Percentiles rank a stretch among this genome's conserved stretches.
phyloP scores from a whole-genome alignment of 2,329 filamentous ascomycete genomes.

The Trichoderma cornu-damae region DNA sequence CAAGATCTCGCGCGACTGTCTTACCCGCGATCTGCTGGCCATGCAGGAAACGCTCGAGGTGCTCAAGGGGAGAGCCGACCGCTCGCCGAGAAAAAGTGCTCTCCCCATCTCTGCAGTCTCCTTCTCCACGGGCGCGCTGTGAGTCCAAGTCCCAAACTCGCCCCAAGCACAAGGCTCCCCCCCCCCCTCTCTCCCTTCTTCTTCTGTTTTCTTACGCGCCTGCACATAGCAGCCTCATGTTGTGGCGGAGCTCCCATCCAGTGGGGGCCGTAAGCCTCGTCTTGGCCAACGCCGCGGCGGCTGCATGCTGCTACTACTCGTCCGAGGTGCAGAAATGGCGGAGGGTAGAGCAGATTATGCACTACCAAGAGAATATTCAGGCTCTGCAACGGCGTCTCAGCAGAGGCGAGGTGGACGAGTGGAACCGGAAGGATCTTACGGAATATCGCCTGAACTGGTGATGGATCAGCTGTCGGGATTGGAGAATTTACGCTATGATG shows the following conservation, averaged over 20 bases:
- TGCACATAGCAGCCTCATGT: background rate
- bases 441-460: background rate
- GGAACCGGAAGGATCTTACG: background rate
- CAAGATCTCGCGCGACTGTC: background rate
- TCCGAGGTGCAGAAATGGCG: background rate
- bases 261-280: too few species aligned
- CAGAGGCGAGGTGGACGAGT: background rate
- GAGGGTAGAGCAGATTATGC: background rate
- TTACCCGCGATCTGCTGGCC: background rate
- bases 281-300: too few species aligned
- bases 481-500: too few species aligned
- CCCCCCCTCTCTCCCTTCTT: too few species aligned
- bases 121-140: background rate
- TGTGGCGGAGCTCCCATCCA: too few species aligned
- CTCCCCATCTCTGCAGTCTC: background rate
- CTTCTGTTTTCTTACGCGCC: too few species aligned
- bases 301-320: too few species aligned
- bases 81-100: background rate
- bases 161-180: too few species aligned
- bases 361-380: background rate
- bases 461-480: too few species aligned
- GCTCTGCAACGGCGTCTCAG: background rate
- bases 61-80: background rate
- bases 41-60: background rate
- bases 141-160: background rate